A percentile compares a stretch with the other conserved stretches of the same genome.
phyloP scores from a whole-genome alignment of 2,329 filamentous ascomycete species.

The Corniculantispora saksenae region DNA sequence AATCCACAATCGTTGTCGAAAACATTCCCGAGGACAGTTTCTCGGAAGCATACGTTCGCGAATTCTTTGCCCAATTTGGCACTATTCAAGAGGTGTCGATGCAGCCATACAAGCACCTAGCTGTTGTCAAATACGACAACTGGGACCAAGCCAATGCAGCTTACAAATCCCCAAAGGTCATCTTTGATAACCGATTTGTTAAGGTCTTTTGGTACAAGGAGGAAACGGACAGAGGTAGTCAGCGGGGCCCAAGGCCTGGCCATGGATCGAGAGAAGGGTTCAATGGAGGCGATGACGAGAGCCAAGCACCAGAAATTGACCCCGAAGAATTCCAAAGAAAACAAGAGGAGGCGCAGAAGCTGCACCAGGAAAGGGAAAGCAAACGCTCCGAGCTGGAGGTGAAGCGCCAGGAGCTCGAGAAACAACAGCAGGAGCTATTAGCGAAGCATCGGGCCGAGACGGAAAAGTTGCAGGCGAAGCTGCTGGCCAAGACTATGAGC shows the following conservation, averaged over 20 bases:
- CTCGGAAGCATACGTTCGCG: conserved; percentile 62
- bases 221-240: conserved; percentile 40
- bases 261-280: conserved; percentile 17
- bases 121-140: conserved; percentile 67
- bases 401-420: conserved; percentile 64
- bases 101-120: conserved; percentile 66
- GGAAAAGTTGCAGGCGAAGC: conserved; percentile 61
- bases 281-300: conserved; percentile 17
- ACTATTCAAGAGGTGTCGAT: conserved; percentile 63
- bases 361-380: conserved; percentile 64
- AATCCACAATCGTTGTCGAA: conserved; percentile 72
- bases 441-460: conserved; percentile 67
- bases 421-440: conserved; percentile 61
- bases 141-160: conserved; percentile 69
- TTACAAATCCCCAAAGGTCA: conserved; percentile 74
- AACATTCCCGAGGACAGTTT: conserved; percentile 74
- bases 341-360: conserved; percentile 72
- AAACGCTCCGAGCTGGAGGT: conserved; percentile 64
- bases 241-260: conserved; percentile 30
- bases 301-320: conserved; percentile 57
- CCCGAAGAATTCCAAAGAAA: conserved; percentile 67
- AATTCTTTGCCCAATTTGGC: conserved; percentile 74
- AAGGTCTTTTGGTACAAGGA: conserved; percentile 78
- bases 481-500: conserved; percentile 22
- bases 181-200: conserved; percentile 84